Evolutionary conservation across 208 protist species (phyloP).

Genomic region (Crithidia fasciculata): DNA sequence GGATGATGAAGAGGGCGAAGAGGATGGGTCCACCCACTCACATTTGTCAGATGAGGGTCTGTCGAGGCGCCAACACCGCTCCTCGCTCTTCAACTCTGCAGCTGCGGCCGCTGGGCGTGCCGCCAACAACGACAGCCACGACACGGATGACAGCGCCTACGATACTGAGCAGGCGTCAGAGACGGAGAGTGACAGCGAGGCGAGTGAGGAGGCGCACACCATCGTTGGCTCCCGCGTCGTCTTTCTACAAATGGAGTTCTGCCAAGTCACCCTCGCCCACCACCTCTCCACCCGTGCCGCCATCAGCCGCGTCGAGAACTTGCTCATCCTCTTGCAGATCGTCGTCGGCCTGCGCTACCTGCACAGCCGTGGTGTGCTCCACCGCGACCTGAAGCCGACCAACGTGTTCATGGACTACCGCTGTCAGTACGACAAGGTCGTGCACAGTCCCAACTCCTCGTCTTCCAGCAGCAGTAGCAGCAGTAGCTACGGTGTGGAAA

Average conservation of each 20-base stretch:
- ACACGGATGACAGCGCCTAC: too few relatives aligned
- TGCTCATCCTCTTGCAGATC: conserved; percentile 77
- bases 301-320: conserved; percentile 78
- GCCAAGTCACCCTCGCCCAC: conserved; percentile 75
- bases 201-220: conserved; percentile 1
- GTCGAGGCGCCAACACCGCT: too few relatives aligned
- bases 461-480: conserved; percentile 15
- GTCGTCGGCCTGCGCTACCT: conserved; percentile 70
- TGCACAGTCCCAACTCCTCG: conserved; percentile 18
- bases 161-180: neutral
- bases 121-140: neutral
- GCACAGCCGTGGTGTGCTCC: conserved; percentile 66
- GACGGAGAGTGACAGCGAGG: neutral
- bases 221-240: conserved; percentile 66
- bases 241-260: conserved; percentile 90
- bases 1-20: neutral
- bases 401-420: conserved; percentile 88
- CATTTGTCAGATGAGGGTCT: too few relatives aligned
- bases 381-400: conserved; percentile 88
- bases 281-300: conserved; percentile 45
- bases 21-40: neutral
- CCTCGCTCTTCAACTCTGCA: too few relatives aligned
- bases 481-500: neutral
- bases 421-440: conserved; percentile 49
- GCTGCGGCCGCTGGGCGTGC: neutral